phyloP scores from a whole-genome alignment of 2,329 filamentous ascomycete species.

The Triangularia setosa region DNA sequence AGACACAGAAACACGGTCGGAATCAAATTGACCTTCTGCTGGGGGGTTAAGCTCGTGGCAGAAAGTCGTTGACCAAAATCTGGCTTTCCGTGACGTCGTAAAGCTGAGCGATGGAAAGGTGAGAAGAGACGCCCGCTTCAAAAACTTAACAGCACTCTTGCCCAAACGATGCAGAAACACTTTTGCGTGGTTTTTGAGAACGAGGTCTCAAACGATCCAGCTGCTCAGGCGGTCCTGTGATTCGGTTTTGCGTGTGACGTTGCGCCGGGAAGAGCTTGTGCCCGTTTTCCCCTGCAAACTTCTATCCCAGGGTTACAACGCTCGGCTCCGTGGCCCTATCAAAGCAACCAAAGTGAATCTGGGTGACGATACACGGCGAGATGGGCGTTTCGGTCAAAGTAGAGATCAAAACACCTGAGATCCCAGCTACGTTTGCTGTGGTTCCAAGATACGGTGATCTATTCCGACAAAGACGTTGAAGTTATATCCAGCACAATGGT shows the following conservation, averaged over 20 bases:
- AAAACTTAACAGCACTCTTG: neutral
- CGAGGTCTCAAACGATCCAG: neutral
- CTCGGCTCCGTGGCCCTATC: conserved; percentile 9
- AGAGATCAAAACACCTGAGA: neutral
- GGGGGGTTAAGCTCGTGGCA: neutral
- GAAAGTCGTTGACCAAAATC: neutral
- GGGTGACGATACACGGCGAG: conserved; percentile 6
- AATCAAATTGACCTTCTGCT: neutral
- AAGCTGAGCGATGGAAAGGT: neutral
- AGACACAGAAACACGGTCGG: neutral
- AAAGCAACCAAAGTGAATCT: conserved; percentile 5
- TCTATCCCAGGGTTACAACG: conserved; percentile 7
- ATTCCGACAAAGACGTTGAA: neutral
- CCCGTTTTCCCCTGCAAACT: conserved; percentile 11
- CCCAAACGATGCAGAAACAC: neutral
- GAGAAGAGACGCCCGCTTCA: neutral
- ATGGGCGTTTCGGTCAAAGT: neutral
- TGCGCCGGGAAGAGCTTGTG: conserved; percentile 12
- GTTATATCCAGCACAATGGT: neutral
- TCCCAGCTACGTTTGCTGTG: neutral
- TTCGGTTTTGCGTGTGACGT: conserved; percentile 19
- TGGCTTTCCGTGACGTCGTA: neutral
- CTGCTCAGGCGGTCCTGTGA: conserved; percentile 15
- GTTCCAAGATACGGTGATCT: neutral
- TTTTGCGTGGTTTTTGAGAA: neutral